phyloP scores from a whole-genome alignment of 768 basidiomycete genomes.

The Jaapia argillacea region DNA sequence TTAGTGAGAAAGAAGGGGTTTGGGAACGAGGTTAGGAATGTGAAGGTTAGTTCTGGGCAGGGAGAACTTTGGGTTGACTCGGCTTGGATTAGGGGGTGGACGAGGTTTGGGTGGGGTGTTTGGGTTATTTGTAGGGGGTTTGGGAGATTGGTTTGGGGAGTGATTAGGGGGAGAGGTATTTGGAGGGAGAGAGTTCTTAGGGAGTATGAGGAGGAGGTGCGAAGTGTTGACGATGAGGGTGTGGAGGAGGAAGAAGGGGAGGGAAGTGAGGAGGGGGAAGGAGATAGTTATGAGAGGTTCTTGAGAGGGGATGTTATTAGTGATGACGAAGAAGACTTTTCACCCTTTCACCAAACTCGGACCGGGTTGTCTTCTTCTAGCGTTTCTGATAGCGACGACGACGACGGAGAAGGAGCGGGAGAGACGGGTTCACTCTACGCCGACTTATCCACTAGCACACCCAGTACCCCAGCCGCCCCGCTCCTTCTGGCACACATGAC shows the following conservation, averaged over 20 bases:
- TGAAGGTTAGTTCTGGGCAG: conserved; percentile 24
- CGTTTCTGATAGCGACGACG: conserved; percentile 19
- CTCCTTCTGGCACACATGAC: conserved; percentile 48
- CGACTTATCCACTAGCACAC: conserved; percentile 35
- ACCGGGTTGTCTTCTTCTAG: conserved; percentile 3
- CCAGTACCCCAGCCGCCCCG: conserved; percentile 25
- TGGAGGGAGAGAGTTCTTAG: not conserved
- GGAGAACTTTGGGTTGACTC: conserved; percentile 29
- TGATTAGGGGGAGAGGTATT: conserved; percentile 6
- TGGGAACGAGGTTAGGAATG: conserved; percentile 38
- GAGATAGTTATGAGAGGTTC: conserved; percentile 43
- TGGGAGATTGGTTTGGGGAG: conserved; percentile 9
- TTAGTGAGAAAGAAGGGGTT: conserved; percentile 26
- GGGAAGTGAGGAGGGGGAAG: conserved; percentile 18
- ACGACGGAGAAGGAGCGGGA: conserved; percentile 23
- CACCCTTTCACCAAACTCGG: no score
- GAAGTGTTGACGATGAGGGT: not conserved
- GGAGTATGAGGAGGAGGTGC: not conserved
- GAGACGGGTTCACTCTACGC: conserved; percentile 43
- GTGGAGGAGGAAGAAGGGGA: conserved; percentile 8
- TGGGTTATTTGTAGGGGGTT: conserved; percentile 7
- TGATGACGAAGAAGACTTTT: conserved; percentile 37
- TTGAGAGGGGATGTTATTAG: conserved; percentile 45
- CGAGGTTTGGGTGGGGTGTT: conserved; percentile 20
- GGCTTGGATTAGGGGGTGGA: conserved; percentile 30